These are phyloP conservation scores for Cyclospora cayetanensis DNA, from an alignment of 169 alveolate species.

Conservation along the genomic window DNA sequence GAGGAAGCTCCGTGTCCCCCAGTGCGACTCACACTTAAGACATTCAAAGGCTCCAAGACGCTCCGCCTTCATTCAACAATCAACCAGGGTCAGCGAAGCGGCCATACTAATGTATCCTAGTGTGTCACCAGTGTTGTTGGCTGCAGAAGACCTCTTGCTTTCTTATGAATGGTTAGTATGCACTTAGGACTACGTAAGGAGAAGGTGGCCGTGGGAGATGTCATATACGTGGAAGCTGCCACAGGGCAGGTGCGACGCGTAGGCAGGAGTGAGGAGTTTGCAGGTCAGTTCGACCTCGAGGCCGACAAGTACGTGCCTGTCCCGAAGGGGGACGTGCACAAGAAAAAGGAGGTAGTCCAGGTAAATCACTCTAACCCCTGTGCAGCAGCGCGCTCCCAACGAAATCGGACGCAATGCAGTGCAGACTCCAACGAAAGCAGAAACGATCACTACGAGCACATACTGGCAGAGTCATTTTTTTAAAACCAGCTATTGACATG, in stretches of 20 bases:
- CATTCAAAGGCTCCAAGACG: slow-evolving; percentile 98
- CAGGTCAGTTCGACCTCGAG: slow-evolving; percentile 98
- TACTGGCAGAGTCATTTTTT: no score
- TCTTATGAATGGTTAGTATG: not conserved
- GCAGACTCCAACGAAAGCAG: no score
- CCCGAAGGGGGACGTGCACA: slow-evolving; percentile 99
- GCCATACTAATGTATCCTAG: not conserved
- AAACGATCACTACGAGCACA: no score
- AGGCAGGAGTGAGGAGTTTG: slow-evolving; percentile 98
- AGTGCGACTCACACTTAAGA: slow-evolving; percentile 95
- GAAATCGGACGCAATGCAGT: no score
- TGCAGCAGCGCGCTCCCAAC: no score
- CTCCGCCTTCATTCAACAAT: slow-evolving; percentile 95
- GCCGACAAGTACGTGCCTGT: slow-evolving; percentile 98
- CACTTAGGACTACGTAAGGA: slow-evolving; percentile 93
- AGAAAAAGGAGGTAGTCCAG: slow-evolving; percentile 97
- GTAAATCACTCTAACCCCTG: no score
- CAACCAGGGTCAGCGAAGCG: slow-evolving; percentile 71
- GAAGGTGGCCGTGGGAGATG: slow-evolving; percentile 87
- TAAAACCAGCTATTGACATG: no score
- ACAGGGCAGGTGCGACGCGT: slow-evolving; percentile 98
- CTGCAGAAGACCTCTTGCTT: not conserved
- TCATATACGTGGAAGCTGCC: slow-evolving; percentile 96
- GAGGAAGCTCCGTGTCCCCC: slow-evolving; percentile 72
- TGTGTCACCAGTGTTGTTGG: not conserved